Conservation (phyloP, 2,329 filamentous ascomycete genomes). For the Trichoderma arundinaceum region DNA sequence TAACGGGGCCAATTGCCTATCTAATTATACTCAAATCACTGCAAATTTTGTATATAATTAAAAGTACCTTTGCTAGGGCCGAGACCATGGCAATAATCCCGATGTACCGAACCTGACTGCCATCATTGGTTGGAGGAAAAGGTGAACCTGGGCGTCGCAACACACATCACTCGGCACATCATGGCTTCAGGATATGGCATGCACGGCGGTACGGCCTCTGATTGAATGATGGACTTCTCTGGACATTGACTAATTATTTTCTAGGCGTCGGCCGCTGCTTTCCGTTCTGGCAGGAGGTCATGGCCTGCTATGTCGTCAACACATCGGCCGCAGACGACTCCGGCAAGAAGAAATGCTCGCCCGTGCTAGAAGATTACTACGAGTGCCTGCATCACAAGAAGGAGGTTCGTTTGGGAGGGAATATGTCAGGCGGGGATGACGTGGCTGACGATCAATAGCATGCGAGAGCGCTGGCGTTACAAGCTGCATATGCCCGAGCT, state of each 20-base stretch:
- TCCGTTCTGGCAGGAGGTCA: constrained; percentile 99
- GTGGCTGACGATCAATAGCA: constrained; percentile 58
- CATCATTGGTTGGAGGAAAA: constrained; percentile 25
- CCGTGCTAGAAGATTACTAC: constrained; percentile 93
- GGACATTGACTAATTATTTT: constrained; percentile 36
- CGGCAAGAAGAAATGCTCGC: constrained; percentile 86
- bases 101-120: constrained; percentile 26
- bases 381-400: constrained; percentile 99
- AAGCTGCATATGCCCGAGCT: constrained; percentile 83
- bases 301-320: constrained; percentile 98
- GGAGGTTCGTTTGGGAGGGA: constrained; percentile 69
- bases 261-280: constrained; percentile 80
- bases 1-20: background rate
- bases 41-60: rapidly evolving
- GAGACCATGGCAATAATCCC: constrained; percentile 7
- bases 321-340: constrained; percentile 76
- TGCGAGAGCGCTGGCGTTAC: constrained; percentile 76
- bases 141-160: constrained; percentile 35
- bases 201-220: constrained; percentile 68
- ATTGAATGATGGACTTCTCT: background rate
- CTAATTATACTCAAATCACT: background rate
- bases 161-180: constrained; percentile 40
- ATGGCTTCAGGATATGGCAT: constrained; percentile 88
- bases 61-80: constrained; percentile 9
- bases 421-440: background rate